Conservation (phyloP, 805 yeast genomes). For the Ogataea ramenticola region DNA sequence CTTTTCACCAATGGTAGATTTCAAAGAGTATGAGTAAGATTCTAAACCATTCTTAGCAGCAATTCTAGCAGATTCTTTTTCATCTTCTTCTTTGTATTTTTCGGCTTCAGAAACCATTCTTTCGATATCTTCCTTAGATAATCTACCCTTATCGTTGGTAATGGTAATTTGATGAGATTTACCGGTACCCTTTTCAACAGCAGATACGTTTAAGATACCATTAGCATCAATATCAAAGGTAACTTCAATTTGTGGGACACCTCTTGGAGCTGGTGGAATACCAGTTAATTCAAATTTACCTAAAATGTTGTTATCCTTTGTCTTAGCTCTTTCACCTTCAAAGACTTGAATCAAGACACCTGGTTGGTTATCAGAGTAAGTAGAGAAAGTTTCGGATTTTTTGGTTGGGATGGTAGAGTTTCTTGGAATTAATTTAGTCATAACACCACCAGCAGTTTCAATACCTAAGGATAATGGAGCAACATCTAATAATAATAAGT, state of each 20-base stretch:
- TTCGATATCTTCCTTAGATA: conserved; percentile 95
- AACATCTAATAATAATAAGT: conserved; percentile 87
- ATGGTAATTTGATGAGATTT: conserved; percentile 94
- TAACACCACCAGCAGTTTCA: conserved; percentile 99
- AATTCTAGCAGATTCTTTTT: conserved; percentile 87
- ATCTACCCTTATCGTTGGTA: conserved; percentile 98
- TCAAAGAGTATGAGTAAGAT: conserved; percentile 90
- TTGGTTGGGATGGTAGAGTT: conserved; percentile 97
- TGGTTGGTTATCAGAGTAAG: conserved; percentile 97
- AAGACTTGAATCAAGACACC: conserved; percentile 96
- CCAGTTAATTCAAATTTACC: conserved; percentile 97
- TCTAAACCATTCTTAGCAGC: conserved; percentile 93
- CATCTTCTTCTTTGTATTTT: conserved; percentile 95
- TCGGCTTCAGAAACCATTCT: conserved; percentile 98
- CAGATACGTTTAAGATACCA: conserved; percentile 94
- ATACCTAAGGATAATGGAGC: conserved; percentile 96
- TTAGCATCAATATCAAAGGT: conserved; percentile 96
- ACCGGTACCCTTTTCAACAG: conserved; percentile 98
- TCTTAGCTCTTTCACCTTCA: conserved; percentile 97
- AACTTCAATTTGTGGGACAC: conserved; percentile 97
- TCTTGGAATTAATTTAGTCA: conserved; percentile 97
- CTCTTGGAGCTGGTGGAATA: conserved; percentile 98
- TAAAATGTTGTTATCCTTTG: conserved; percentile 90
- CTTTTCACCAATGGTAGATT: conserved; percentile 72
- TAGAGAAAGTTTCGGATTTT: conserved; percentile 94